Base-by-base conservation (phyloP, 2,329 filamentous ascomycete genomes). In the Fusarium bulbicola region DNA sequence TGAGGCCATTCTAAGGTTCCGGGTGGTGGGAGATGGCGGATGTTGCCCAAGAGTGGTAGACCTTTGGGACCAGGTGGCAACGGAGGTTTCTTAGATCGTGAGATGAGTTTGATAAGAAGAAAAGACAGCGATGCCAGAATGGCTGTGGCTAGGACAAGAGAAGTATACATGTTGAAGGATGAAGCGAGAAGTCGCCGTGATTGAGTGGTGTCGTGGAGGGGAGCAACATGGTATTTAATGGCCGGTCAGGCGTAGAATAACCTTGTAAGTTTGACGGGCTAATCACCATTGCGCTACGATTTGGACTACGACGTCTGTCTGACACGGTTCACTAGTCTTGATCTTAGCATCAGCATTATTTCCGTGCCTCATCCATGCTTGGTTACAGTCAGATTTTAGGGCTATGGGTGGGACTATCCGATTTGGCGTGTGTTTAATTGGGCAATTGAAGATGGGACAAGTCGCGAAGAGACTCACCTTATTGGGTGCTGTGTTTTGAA, bases 21-120 rank as follows among this genome's bases (percentile, higher is more conserved):
- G 0, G 69, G 59, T 0, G 80, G 74, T 0, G 86, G 86, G 12
- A 89, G 75, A 65, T 88, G 85, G 0, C 70, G 68, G 10, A 88
- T 66, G 66, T 88, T 89, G 7, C 87, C 87, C 1, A 89, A n/a
- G 1, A 89, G 20, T 0, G 85, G 85, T 14, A 84, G 68, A 0
- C 81, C 81, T 50, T 78, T 85, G 0, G 87, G 87, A 0, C 87
- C 87, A 1, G 86, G 87, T 0, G 86, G 87, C 15, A 70, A 16
- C 7, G 60, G 43, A 1, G 37, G 32, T 47, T 42, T 46, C 5
- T 30, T 6, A 2, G 21, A 7, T 24, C 13, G 18, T 20, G 16
- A n/a, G 2, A 6, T 1, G 4, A 34, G 10, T 7, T 28, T 66
- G 26, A 46, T 2, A 0, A 70, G 2, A 3, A 66, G 1, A 24